Evolutionary conservation across 805 yeast species (phyloP).

Genomic region (Middelhovenomyces tepae): DNA sequence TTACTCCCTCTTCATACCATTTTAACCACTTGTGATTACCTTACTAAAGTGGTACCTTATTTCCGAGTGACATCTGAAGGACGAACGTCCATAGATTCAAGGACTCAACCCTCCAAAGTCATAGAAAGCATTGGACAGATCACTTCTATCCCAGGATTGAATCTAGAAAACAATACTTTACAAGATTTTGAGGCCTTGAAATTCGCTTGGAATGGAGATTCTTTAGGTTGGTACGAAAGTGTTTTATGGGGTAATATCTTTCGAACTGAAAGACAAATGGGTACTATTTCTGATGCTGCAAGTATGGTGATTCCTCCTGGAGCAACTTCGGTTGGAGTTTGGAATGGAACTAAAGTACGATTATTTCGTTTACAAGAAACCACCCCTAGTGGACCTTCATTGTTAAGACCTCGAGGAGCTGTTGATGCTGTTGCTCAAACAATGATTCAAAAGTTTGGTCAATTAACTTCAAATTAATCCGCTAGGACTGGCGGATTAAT

Average conservation of each 20-base stretch:
- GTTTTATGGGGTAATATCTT: conserved; percentile 55
- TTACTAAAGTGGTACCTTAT: conserved; percentile 7
- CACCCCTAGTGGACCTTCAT: conserved; percentile 33
- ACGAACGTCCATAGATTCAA: conserved; percentile 1
- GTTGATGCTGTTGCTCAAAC: conserved; percentile 42
- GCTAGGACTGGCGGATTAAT: too few relatives aligned
- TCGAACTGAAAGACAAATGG: conserved; percentile 14
- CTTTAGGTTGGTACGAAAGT: conserved; percentile 70
- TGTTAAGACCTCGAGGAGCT: conserved; percentile 34
- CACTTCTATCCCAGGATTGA: conserved; percentile 9
- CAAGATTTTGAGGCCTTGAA: conserved; percentile 36
- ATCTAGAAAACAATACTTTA: conserved; percentile 4
- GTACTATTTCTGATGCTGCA: conserved; percentile 11
- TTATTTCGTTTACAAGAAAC: conserved; percentile 41
- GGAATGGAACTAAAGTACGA: conserved; percentile 43
- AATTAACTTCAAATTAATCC: too few relatives aligned
- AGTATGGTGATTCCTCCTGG: conserved; percentile 16
- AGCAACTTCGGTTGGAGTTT: conserved; percentile 33
- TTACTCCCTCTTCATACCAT: conserved; percentile 28
- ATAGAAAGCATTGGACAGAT: conserved; percentile 16
- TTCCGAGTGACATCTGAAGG: not conserved
- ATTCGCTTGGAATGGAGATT: conserved; percentile 54
- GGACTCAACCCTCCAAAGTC: conserved; percentile 16
- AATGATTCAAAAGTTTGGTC: conserved; percentile 36
- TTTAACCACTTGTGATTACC: conserved; percentile 13